A percentile compares a stretch with the other conserved stretches of the same genome.
Conservation (phyloP, 2,329 filamentous ascomycete species). For the Stemphylium vesicarium region DNA sequence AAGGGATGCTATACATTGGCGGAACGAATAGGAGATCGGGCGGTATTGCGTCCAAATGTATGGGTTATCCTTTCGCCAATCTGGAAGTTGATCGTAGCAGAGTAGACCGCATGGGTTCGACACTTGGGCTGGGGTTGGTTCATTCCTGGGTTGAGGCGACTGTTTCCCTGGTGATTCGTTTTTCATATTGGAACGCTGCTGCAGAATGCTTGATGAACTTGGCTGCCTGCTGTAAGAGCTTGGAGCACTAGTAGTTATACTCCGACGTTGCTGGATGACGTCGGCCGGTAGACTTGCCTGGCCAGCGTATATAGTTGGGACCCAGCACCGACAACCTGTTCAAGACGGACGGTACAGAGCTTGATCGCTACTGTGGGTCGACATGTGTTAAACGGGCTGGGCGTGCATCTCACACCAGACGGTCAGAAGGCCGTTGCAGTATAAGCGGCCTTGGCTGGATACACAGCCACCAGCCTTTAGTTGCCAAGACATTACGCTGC, state of each 20-base stretch:
- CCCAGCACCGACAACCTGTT: not conserved
- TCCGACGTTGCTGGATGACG: not conserved
- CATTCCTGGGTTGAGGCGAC: not conserved
- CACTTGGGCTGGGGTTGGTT: not conserved
- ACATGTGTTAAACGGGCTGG: not conserved
- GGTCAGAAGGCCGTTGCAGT: not conserved
- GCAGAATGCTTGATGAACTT: not conserved
- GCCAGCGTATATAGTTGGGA: too few relatives aligned
- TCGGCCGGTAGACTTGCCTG: too few relatives aligned
- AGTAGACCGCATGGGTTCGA: not conserved
- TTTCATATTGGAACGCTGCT: not conserved
- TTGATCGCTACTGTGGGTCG: not conserved
- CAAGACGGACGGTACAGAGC: not conserved
- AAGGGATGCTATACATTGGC: too few relatives aligned
- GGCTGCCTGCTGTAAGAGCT: not conserved
- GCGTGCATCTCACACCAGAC: not conserved
- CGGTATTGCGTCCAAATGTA: too few relatives aligned
- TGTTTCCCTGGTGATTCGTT: not conserved
- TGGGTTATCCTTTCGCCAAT: not conserved
- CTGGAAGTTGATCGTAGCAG: not conserved
- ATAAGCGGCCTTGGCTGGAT: not conserved
- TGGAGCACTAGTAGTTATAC: not conserved
- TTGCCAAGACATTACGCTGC: not conserved
- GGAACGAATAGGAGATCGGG: too few relatives aligned
- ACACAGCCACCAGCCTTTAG: not conserved